Conservation (phyloP, 1,139 yeast genomes). For the Debaryomyces fabryi region DNA sequence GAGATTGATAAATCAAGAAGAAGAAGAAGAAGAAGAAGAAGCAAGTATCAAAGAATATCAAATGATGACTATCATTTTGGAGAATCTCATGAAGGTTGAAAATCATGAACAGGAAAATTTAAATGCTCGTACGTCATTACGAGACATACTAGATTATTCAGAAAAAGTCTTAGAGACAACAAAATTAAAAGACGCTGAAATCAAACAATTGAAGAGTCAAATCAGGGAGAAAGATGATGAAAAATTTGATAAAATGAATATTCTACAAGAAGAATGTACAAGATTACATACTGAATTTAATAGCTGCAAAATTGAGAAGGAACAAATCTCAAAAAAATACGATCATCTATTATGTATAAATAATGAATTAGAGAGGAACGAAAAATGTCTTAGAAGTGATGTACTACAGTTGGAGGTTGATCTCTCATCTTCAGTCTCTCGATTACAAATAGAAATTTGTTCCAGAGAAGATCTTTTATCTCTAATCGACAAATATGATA, state of each 20-base stretch:
- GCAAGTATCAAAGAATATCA: neutral
- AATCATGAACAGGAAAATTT: neutral
- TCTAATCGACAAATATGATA: neutral
- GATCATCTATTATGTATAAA: neutral
- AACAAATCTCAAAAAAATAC: neutral
- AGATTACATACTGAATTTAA: neutral
- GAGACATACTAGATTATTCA: neutral
- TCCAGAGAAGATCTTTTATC: neutral
- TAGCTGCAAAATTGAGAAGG: neutral
- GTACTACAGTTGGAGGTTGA: neutral
- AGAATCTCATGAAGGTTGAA: neutral
- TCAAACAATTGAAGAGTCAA: neutral
- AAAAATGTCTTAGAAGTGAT: neutral
- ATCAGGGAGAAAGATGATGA: neutral
- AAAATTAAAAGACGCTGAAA: neutral
- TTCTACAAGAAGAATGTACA: neutral
- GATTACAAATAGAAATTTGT: neutral
- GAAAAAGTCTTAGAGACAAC: neutral
- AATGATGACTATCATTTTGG: neutral
- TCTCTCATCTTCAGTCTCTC: neutral
- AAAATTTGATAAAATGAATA: neutral
- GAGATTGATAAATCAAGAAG: neutral
- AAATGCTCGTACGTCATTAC: neutral
- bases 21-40: neutral
- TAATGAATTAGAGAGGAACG: neutral